Base-by-base conservation (phyloP, 2,329 filamentous ascomycete species). In the Beauveria australis region DNA sequence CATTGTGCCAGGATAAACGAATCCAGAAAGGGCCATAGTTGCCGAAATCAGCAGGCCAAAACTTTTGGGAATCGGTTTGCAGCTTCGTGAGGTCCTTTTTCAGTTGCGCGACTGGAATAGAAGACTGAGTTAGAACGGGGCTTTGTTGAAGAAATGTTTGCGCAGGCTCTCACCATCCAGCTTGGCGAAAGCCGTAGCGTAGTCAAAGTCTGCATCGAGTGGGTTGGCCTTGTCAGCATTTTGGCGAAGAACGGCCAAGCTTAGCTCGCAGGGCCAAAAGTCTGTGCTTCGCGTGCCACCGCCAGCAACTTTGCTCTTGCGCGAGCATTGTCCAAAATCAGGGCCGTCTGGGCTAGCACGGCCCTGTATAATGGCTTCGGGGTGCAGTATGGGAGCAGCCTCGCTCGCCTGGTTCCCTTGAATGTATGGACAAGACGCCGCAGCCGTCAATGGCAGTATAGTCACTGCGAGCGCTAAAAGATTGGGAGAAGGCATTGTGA, bases 11-110 rank as follows among this genome's bases (percentile, higher is more conserved):
- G 62, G 88, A 86, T 85, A 92, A 86, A 61, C 89, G 87, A 70
- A 92, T 80, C 73, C 92, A 91, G 30, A 92, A 81, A 72, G 89
- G 88, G 65, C 89, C 89, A 67, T 92, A 92, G 79, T 91, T 87
- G 59, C 89, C 89, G 69, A 89, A 90, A 71, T 92, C 89, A 30
- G 89, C 89, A 0, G 89, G 89, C 89, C 89, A 92, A 83, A 83
- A 91, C 44, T 89, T 85, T 75, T 92, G 85, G 1, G 88, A 91
- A 71, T 90, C 85, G 56, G 88, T 92, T 85, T 91, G 88, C 68
- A 92, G 71, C 22, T 76, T 79, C 22, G 77, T 68, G 4, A 92
- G 74, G 70, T 92, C 89, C 75, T 89, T 86, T 83, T 92, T 92
- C 66, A 92, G 74, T 28, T 76, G 86, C 62, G 81, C 76, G 69